Base-by-base conservation (phyloP, 1,284 basidiomycete species). In the Heterobasidion occidentale region DNA sequence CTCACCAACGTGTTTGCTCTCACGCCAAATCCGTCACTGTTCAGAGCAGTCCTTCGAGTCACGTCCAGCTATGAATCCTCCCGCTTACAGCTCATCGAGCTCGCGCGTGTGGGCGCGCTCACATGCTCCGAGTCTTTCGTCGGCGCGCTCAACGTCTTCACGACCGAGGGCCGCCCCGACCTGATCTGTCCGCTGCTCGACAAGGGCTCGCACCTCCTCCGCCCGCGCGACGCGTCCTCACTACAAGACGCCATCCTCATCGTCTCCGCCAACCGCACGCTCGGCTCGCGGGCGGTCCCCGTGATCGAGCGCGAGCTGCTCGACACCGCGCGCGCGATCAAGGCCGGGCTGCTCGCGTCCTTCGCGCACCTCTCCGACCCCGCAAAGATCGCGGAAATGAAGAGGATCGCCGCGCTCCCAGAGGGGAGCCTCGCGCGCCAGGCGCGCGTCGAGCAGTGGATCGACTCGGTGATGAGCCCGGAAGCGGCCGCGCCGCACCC, bases 241-340 rank as follows among this genome's bases (percentile, higher is more conserved):
- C 65, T 83, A 15, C 82, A 81, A 60, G 59, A 62, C 9, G 79
- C 81, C 0, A 73, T 77, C 2, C 57, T 68, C 4, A 56, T 71
- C 45, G 67, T 84, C 38, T 64, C 72, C 1, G 60, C 63, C 14
- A 61, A 69, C 33, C 57, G 60, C 12, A 48, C 56, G 9, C 68
- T 71, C 61, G 70, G 69, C 19, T 5, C 59, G 0, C 71, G 67
- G 19, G 76, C 73, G 17, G 60, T 78, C 2, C 58, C 70, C 27
- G 74, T 83, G 57, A 60, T 80, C 55, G 77, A 83, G 60, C 73
- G 70, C 56, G 81, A 86, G 61, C 68, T 86, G 1, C 54, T 71
- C 14, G 78, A 81, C 51, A 72, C 75, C 14, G 65, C 74, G 0
- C 64, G 66, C 3, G 68, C 73, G 1, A 71, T 84, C 46, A 73